These are phyloP conservation scores for Neurospora discreta DNA, from an alignment of 495 filamentous ascomycete genomes.

Conservation along the genomic window DNA sequence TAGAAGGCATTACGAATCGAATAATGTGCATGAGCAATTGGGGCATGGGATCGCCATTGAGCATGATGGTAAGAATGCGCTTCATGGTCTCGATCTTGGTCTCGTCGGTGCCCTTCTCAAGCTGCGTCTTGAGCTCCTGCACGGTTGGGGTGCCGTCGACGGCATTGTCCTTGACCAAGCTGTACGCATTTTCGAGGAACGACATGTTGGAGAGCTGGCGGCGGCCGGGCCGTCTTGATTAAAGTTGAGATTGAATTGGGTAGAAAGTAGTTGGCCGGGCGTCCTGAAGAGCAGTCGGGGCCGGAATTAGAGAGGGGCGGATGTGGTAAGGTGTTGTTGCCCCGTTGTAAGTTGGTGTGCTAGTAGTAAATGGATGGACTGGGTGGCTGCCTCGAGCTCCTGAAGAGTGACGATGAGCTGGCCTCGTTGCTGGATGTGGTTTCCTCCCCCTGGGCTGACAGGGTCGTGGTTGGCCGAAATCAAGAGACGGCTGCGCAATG, in stretches of 20 bases:
- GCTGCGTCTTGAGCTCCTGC: conserved; percentile 82
- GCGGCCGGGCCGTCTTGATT: conserved; percentile 1
- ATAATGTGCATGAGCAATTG: conserved; percentile 98
- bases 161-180: conserved; percentile 90
- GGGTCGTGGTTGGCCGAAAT: conserved; percentile 3
- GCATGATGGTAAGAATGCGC: conserved; percentile 89
- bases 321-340: conserved; percentile 1
- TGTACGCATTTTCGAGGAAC: conserved; percentile 89
- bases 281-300: neutral
- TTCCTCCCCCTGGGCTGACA: conserved; percentile 1
- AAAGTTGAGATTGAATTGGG: neutral
- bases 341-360: conserved; percentile 2
- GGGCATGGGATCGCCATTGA: conserved; percentile 95
- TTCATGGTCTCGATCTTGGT: conserved; percentile 98
- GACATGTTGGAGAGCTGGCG: conserved; percentile 59
- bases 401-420: neutral
- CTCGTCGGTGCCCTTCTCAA: conserved; percentile 97
- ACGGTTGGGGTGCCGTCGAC: conserved; percentile 74
- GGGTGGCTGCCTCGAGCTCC: neutral
- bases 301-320: conserved; percentile 8
- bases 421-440: neutral
- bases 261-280: neutral
- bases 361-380: neutral
- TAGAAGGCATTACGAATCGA: conserved; percentile 97
- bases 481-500: conserved; percentile 4